Conservation (phyloP, 257 asterid genomes). For the Nicotiana tabacum region DNA sequence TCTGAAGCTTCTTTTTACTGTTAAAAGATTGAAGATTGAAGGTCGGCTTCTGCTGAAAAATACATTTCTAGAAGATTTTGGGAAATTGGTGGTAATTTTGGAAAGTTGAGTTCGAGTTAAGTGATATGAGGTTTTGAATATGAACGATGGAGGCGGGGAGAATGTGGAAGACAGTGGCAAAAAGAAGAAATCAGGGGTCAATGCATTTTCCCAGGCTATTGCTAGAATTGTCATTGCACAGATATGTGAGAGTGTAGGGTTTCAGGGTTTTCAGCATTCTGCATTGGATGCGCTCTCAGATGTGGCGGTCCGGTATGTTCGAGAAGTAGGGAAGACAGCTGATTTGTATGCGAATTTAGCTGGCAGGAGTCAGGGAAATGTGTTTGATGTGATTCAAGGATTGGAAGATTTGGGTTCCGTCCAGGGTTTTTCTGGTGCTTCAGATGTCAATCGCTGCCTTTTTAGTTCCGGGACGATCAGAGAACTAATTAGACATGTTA, state of each 20-base stretch:
- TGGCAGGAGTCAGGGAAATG: conserved; percentile 56
- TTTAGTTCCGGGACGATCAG: conserved; percentile 48
- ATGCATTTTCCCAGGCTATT: conserved; percentile 25
- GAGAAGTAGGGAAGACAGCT: conserved; percentile 45
- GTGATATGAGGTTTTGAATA: conserved; percentile 53
- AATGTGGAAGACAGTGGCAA: conserved; percentile 39
- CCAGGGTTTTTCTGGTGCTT: conserved; percentile 30
- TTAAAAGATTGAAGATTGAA: no score
- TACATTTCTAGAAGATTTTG: no score
- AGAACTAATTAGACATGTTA: conserved; percentile 41
- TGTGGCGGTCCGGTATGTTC: conserved; percentile 62
- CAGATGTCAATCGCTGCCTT: conserved; percentile 50
- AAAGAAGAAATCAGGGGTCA: conserved; percentile 34
- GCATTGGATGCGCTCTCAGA: conserved; percentile 64
- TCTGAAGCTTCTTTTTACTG: no score
- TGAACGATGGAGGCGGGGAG: conserved; percentile 77
- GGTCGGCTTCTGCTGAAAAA: no score
- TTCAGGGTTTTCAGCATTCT: conserved; percentile 66
- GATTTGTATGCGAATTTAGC: conserved; percentile 49
- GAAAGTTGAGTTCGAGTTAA: conserved; percentile 16
- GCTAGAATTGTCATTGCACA: conserved; percentile 34
- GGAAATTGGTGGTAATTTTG: no score
- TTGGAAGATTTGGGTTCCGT: conserved; percentile 49
- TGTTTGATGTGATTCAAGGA: conserved; percentile 67
- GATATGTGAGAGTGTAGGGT: conserved; percentile 57